Percentiles rank a stretch among this genome's conserved stretches.
phyloP scores from a whole-genome alignment of 371 early-diverging fungal genomes.

The Lichtheimia hyalospora region DNA sequence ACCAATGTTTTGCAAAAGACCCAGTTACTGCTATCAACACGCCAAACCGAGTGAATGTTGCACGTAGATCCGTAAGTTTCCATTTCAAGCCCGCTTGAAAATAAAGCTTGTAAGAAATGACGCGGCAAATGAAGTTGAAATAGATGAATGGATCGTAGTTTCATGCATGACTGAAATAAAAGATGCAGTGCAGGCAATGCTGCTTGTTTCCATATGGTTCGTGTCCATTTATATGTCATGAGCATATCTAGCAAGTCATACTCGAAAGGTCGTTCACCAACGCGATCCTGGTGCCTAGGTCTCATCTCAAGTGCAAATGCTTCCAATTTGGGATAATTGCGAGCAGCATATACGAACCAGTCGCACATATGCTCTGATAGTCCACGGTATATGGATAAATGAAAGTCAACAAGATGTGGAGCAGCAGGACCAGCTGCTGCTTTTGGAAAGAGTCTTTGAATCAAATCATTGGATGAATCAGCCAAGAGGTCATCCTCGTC shows the following conservation, averaged over 20 bases:
- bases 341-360: slow-evolving; percentile 15
- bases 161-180: neutral
- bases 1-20: neutral
- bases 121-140: slow-evolving; percentile 4
- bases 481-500: neutral
- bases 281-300: slow-evolving; percentile 3
- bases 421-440: neutral
- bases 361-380: slow-evolving; percentile 7
- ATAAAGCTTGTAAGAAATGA: neutral
- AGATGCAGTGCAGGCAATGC: neutral
- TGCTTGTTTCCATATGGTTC: neutral
- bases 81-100: neutral
- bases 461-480: neutral
- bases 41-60: slow-evolving; percentile 5
- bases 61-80: slow-evolving; percentile 1
- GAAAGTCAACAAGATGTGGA: neutral
- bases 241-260: slow-evolving; percentile 10
- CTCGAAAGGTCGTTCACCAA: slow-evolving; percentile 4
- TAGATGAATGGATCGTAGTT: neutral
- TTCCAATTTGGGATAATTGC: slow-evolving; percentile 6
- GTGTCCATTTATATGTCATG: slow-evolving; percentile 1
- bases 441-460: neutral
- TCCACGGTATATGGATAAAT: slow-evolving; percentile 9
- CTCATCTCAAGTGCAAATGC: slow-evolving; percentile 1
- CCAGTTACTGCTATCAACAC: slow-evolving; percentile 2